Base-by-base conservation (phyloP, 1,284 basidiomycete genomes). In the Termitomyces sp. region DNA sequence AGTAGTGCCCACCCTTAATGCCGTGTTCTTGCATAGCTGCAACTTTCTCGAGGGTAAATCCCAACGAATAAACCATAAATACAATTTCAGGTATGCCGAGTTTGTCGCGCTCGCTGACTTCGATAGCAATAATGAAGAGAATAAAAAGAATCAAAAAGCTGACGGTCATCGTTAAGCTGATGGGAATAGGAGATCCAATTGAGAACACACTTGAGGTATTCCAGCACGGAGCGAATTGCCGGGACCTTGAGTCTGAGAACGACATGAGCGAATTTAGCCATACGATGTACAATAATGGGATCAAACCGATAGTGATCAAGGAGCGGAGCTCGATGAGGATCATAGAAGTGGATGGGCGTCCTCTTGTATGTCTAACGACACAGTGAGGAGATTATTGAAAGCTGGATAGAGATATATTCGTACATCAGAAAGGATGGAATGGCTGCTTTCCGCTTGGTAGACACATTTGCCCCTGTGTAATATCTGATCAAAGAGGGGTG, bases 11-110 rank as follows among this genome's bases (percentile, higher is more conserved):
- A 81, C 89, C 86, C 79, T 81, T 84, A 49, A 96, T 81, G 0
- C 94, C 93, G 64, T 94, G 93, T 66, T 97, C 94, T 65, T 96
- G 90, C 82, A 96, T 91, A 3, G 93, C 87, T 8, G 94, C 94
- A 11, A 94, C 73, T 66, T 95, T 96, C 67, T 97, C 94, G 4
- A 97, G 74, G 0, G 89, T 84, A 67, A 97, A 97, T 0, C 93
- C 91, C 34, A 93, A 72, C 0, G 88, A 86, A 67, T 93, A 95
- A 14, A 78, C 63, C 81, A 95, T 92, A 67, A 96, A 96, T 1
- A 79, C 52, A 1, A 76, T 62, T 65, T 96, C 93, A 5, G 80
- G 67, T 2, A 63, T 53, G 62, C 91, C 93, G 56, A 95, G 68
- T 26, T 57, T 67, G 46, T 86, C 72, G 9, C 73, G 67, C 50